phyloP scores from a whole-genome alignment of 1,139 yeast genomes.

The Cylindricascospora bacillispora region DNA sequence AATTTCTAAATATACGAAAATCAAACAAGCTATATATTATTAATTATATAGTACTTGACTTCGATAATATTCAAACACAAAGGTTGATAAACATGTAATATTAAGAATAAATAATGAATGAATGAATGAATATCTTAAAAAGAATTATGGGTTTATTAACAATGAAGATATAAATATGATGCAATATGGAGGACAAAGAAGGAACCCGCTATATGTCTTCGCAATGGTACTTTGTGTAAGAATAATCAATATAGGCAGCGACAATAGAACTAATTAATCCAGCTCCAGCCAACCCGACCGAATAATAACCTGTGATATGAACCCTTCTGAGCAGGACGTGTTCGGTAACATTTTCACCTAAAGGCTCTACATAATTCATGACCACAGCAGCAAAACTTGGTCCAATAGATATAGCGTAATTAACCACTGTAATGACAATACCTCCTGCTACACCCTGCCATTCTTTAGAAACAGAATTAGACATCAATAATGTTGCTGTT shows the following conservation, averaged over 20 bases:
- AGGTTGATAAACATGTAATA: no score
- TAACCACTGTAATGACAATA: constrained; percentile 45
- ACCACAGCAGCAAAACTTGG: constrained; percentile 55
- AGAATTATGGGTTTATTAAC: no score
- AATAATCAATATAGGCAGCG: constrained; percentile 1
- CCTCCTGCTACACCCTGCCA: constrained; percentile 60
- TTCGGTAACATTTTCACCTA: neutral
- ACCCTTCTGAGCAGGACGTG: constrained; percentile 1
- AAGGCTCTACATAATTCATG: constrained; percentile 27
- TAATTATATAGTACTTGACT: no score
- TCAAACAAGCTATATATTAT: no score
- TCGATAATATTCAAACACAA: no score
- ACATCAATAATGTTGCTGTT: constrained; percentile 41
- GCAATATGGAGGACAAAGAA: no score
- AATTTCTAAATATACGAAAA: no score
- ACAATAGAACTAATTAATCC: constrained; percentile 1
- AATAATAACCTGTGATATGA: constrained; percentile 1
- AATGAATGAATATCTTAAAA: no score
- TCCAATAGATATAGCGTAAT: constrained; percentile 51
- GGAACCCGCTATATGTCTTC: neutral
- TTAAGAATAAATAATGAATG: no score
- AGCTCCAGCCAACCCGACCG: constrained; percentile 1
- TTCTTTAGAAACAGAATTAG: constrained; percentile 37
- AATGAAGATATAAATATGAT: no score
- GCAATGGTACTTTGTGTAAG: constrained; percentile 1